Base-by-base conservation (phyloP, 1,284 basidiomycete species). In the Ustilago tritici region DNA sequence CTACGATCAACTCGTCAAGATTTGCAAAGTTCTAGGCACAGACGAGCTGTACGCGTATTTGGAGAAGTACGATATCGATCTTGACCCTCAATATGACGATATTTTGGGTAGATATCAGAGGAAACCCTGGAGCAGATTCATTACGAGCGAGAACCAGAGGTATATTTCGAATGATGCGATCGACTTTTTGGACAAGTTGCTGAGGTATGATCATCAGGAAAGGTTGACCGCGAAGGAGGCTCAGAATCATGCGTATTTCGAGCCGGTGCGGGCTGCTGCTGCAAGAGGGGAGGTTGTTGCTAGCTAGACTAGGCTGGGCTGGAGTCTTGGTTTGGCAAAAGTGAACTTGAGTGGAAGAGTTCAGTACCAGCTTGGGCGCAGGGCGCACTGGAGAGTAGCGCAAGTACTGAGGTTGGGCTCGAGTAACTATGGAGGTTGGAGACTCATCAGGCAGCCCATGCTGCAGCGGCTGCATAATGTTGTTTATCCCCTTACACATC, bases 1-100 rank as follows among this genome's bases (percentile, higher is more conserved):
- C 87, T 97, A 96, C 85, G 97, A 99, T 88, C 96, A 99, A 86
- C 89, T 99, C 56, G 96, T 98, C 84, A 98, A 98, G 89, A 99
- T 99, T 78, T 92, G 95, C 67, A 98, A 98, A 88, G 95, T 99
- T 56, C 90, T 99, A 60, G 96, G 96, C 23, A 98, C 96, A 6
- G 96, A 98, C 81, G 95, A 95, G 83, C 88, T 99, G 23, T 97
- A 94, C 86, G 89, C 91, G 57, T 88, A 88, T 65, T 76, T 88
- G 52, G 87, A 87, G 56, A 87, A 87, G 80, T 86, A 86, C 67
- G 93, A 93, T 84, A 98, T 98, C 66, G 93, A 87, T 66, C 76
- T 87, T 52, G 86, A 86, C 79, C 80, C 82, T 46, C 84, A 86
- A 62, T 86, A 86, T 67, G 85, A 86, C 63, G 84, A 85, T 5